These are phyloP conservation scores for Phytophthora ohioensis DNA, from an alignment of 352 stramenopile species.

Conservation along the genomic window DNA sequence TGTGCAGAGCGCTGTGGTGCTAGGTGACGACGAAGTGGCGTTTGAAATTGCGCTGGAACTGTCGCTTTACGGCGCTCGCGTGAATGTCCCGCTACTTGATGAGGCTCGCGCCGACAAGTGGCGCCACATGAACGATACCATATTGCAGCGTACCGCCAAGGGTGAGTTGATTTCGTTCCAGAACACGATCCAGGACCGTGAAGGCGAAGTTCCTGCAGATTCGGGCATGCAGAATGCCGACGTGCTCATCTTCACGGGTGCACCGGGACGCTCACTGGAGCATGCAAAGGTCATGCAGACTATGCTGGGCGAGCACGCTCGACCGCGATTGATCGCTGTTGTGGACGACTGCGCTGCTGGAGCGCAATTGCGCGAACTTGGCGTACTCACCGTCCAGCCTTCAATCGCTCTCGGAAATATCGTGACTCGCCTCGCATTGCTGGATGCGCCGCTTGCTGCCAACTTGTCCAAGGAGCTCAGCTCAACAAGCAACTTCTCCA, in stretches of 20 bases:
- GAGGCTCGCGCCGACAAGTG: conserved; percentile 68
- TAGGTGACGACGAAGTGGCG: conserved; percentile 65
- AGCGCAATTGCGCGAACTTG: conserved; percentile 56
- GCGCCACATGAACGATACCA: conserved; percentile 70
- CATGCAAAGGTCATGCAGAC: conserved; percentile 62
- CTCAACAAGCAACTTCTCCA: conserved; percentile 49
- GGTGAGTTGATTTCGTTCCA: conserved; percentile 71
- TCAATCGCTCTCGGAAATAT: conserved; percentile 77
- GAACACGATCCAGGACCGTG: conserved; percentile 59
- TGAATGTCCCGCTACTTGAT: conserved; percentile 67
- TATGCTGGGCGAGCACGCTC: conserved; percentile 45
- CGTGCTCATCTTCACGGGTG: conserved; percentile 67
- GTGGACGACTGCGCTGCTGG: conserved; percentile 52
- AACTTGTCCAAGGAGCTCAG: conserved; percentile 54
- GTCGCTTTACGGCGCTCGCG: conserved; percentile 63
- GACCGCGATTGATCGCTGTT: conserved; percentile 62
- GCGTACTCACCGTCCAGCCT: conserved; percentile 68
- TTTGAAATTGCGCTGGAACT: conserved; percentile 73
- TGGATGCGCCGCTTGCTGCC: conserved; percentile 50
- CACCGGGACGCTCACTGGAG: conserved; percentile 53
- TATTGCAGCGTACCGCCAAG: conserved; percentile 60
- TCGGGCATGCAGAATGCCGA: conserved; percentile 52
- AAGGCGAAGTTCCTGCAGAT: conserved; percentile 28
- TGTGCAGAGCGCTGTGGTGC: conserved; percentile 61
- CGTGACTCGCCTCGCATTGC: conserved; percentile 59